Evolutionary conservation across 768 basidiomycete genomes (phyloP).

Genomic region (Amanita rubescens): DNA sequence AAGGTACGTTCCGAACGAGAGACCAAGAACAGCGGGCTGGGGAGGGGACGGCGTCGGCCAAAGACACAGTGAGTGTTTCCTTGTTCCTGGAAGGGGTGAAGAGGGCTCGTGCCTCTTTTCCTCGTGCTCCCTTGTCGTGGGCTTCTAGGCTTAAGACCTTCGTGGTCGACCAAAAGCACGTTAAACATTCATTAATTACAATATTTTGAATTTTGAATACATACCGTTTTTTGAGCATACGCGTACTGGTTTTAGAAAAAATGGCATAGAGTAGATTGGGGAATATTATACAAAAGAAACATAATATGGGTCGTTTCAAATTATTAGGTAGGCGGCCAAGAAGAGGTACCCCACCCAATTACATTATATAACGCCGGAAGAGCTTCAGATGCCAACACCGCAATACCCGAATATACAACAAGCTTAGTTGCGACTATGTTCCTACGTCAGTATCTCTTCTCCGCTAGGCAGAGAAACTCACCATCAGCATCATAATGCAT

Average conservation of each 20-base stretch:
- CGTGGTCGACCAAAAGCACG: neutral
- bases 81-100: neutral
- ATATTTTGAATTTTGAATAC: no score
- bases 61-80: neutral
- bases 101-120: neutral
- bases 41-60: no score
- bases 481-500: conserved; percentile 87
- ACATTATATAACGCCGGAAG: conserved; percentile 64
- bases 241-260: no score
- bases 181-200: no score
- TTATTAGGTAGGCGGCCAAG: conserved; percentile 14
- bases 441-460: neutral
- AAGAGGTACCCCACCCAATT: conserved; percentile 58
- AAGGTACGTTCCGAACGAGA: no score
- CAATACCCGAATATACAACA: conserved; percentile 86
- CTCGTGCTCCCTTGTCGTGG: conserved; percentile 1
- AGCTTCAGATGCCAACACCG: conserved; percentile 50
- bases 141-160: neutral
- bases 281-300: no score
- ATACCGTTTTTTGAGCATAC: no score
- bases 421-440: conserved; percentile 77
- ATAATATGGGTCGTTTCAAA: no score
- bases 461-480: conserved; percentile 26
- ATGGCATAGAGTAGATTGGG: no score
- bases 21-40: no score